Percentiles rank a stretch among this genome's conserved stretches.
Conservation (phyloP, 495 filamentous ascomycete genomes). For the Xanthoparmelia taractica region DNA sequence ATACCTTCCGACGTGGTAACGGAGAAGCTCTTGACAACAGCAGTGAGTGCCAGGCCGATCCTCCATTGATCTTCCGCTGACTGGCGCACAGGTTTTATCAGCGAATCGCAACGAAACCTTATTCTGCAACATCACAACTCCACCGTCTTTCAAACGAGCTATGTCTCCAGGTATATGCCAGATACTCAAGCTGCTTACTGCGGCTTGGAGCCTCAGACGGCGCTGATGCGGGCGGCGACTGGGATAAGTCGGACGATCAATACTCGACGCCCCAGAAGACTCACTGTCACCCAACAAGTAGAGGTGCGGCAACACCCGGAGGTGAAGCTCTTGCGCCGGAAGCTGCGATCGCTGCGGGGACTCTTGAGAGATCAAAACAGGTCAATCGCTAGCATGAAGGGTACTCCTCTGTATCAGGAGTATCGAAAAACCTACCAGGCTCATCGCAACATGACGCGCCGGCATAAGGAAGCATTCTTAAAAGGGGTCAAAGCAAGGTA, state of each 20-base stretch:
- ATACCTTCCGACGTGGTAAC: conserved; percentile 12
- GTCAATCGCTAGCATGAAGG: too few relatives aligned
- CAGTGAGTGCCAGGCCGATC: conserved; percentile 12
- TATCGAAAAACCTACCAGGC: too few relatives aligned
- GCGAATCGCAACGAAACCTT: conserved; percentile 5
- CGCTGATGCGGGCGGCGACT: conserved; percentile 10
- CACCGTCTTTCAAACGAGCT: too few relatives aligned
- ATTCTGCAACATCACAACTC: conserved; percentile 15
- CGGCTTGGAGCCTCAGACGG: conserved; percentile 14
- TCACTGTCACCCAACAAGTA: too few relatives aligned
- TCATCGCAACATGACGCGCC: too few relatives aligned
- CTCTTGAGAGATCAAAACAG: too few relatives aligned
- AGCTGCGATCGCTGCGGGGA: too few relatives aligned
- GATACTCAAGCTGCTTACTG: conserved; percentile 14
- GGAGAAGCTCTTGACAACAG: conserved; percentile 15
- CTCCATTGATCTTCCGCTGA: conserved; percentile 7
- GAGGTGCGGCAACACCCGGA: too few relatives aligned
- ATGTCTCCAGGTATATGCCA: conserved; percentile 15
- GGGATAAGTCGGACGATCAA: conserved; percentile 18
- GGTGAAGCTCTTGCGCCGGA: too few relatives aligned
- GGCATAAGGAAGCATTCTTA: too few relatives aligned
- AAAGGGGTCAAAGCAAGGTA: too few relatives aligned
- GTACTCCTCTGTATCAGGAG: too few relatives aligned
- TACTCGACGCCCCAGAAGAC: conserved; percentile 3
- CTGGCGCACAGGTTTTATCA: conserved; percentile 10